phyloP scores from a whole-genome alignment of 2,329 filamentous ascomycete species.

The Fusarium abutilonis region DNA sequence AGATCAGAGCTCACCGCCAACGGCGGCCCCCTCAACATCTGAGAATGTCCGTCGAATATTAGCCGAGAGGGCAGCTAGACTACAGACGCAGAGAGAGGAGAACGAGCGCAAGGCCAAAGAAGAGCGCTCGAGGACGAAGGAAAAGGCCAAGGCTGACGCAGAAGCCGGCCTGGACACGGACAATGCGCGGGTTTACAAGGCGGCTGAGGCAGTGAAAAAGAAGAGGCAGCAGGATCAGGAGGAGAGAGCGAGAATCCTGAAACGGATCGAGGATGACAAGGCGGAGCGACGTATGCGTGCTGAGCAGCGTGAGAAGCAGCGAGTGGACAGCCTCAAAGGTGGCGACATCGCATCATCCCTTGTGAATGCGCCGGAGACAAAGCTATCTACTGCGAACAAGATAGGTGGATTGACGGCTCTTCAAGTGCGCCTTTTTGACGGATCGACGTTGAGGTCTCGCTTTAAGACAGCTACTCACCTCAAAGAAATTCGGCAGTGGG shows the following conservation, averaged over 20 bases:
- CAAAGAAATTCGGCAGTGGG: slow-evolving; percentile 77
- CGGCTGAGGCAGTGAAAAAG: slow-evolving; percentile 67
- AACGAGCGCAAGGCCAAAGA: slow-evolving; percentile 61
- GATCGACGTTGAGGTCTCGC: slow-evolving; percentile 76
- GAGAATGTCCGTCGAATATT: slow-evolving; percentile 54
- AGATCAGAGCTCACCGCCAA: slow-evolving; percentile 33
- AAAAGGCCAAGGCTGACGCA: slow-evolving; percentile 57
- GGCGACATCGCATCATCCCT: slow-evolving; percentile 47
- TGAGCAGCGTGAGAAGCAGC: slow-evolving; percentile 59
- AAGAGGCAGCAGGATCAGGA: slow-evolving; percentile 72
- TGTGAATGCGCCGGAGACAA: slow-evolving; percentile 49
- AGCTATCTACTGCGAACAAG: slow-evolving; percentile 44
- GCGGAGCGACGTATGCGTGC: slow-evolving; percentile 69
- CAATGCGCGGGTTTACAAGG: slow-evolving; percentile 53
- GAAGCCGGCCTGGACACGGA: slow-evolving; percentile 48
- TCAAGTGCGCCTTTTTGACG: slow-evolving; percentile 85
- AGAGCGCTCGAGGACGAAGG: slow-evolving; percentile 58
- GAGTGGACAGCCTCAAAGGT: slow-evolving; percentile 43
- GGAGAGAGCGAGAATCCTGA: slow-evolving; percentile 76
- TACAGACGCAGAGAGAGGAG: slow-evolving; percentile 56
- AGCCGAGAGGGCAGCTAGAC: slow-evolving; percentile 60
- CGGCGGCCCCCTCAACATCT: slow-evolving; percentile 42
- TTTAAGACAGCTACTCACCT: slow-evolving; percentile 75
- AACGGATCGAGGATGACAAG: slow-evolving; percentile 81
- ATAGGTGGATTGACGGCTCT: slow-evolving; percentile 60